Percentiles rank a stretch among this genome's conserved stretches.
phyloP scores from a whole-genome alignment of 2,329 filamentous ascomycete genomes.

The Orbilia brochopaga region DNA sequence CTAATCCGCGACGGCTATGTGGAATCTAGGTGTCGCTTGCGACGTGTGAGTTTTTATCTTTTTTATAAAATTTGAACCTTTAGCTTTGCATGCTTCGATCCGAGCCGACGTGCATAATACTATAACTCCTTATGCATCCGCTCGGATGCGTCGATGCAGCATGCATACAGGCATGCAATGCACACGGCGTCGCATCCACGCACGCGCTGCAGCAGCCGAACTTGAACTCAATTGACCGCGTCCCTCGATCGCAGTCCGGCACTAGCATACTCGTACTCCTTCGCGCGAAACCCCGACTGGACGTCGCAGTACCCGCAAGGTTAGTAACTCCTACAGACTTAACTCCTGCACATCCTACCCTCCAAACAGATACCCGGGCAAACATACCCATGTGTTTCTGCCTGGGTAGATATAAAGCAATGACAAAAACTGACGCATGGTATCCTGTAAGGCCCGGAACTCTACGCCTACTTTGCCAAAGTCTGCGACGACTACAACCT shows the following conservation, averaged over 20 bases:
- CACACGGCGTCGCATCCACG: too few species aligned
- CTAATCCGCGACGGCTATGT: too few species aligned
- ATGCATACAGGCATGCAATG: too few species aligned
- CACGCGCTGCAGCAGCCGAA: constrained; percentile 2
- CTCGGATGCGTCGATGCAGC: too few species aligned
- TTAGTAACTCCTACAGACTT: not conserved
- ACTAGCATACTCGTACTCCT: constrained; percentile 66
- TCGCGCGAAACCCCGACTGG: constrained; percentile 64
- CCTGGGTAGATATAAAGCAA: too few species aligned
- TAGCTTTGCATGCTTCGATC: too few species aligned
- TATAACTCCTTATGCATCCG: too few species aligned
- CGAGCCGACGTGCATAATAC: too few species aligned
- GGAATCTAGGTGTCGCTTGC: constrained; percentile 60
- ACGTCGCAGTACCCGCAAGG: constrained; percentile 60
- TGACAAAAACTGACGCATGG: too few species aligned
- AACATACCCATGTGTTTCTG: constrained; percentile 10
- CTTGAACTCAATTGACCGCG: not conserved
- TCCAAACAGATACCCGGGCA: not conserved
- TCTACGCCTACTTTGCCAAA: constrained; percentile 63
- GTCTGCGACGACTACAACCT: constrained; percentile 64
- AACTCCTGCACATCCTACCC: not conserved
- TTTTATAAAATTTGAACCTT: not conserved
- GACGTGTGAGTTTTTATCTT: constrained; percentile 60
- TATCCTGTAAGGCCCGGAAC: constrained; percentile 59
- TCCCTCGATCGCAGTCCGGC: constrained; percentile 62